Conservation (phyloP, 306 rosid species). For the Mimosa pudica region DNA sequence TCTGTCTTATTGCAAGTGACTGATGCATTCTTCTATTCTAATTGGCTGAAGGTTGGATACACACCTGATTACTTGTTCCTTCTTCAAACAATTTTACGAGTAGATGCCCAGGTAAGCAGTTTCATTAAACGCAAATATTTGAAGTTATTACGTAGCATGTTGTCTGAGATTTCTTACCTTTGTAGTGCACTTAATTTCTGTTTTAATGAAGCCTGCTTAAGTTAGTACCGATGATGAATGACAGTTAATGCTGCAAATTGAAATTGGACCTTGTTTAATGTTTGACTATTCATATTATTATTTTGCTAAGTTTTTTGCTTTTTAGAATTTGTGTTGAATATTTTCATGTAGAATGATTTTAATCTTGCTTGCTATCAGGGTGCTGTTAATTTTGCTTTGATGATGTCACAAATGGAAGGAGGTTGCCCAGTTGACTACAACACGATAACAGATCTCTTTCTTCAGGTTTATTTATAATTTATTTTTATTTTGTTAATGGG, state of each 20-base stretch:
- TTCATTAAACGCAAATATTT: slow-evolving; percentile 13
- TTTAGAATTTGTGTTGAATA: slow-evolving; percentile 3
- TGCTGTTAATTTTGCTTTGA: slow-evolving; percentile 94
- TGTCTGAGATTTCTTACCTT: slow-evolving; percentile 31
- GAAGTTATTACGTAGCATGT: neutral
- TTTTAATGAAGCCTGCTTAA: slow-evolving; percentile 29
- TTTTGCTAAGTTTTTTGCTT: slow-evolving; percentile 8
- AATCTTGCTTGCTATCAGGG: slow-evolving; percentile 58
- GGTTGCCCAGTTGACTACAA: slow-evolving; percentile 96
- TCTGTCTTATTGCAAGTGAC: neutral
- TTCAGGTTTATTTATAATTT: slow-evolving; percentile 67
- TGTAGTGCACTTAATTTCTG: slow-evolving; percentile 22
- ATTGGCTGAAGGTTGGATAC: slow-evolving; percentile 74
- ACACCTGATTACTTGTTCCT: slow-evolving; percentile 94
- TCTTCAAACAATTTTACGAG: slow-evolving; percentile 85
- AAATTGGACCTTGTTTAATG: slow-evolving; percentile 30
- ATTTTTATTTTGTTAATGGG: slow-evolving; percentile 15
- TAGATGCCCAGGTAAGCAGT: slow-evolving; percentile 79
- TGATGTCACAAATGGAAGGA: slow-evolving; percentile 99
- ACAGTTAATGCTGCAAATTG: slow-evolving; percentile 20
- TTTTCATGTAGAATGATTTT: slow-evolving; percentile 8
- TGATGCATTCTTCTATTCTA: slow-evolving; percentile 28
- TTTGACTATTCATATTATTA: slow-evolving; percentile 29
- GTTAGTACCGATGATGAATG: slow-evolving; percentile 24
- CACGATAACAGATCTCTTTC: slow-evolving; percentile 93